Base-by-base conservation (phyloP, 192 early-diverging fungal species). In the Coemansia sp. region DNA sequence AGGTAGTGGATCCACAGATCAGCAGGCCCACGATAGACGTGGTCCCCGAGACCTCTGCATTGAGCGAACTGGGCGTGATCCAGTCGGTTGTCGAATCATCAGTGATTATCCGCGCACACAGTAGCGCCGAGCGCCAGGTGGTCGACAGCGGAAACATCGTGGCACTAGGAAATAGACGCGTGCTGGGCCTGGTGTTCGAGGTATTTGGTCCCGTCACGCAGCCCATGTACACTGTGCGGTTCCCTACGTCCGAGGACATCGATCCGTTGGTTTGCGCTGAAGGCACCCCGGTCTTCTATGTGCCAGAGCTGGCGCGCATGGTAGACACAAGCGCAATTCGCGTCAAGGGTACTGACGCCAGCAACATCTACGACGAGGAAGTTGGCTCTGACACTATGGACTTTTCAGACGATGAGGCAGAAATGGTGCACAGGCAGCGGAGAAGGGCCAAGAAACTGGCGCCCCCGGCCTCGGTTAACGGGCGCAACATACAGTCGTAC, bases 361-460 rank as follows among this genome's bases (percentile, higher is more conserved):
- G 89, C 44, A 99, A 99, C 64, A 64, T 84, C 30, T 90, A 86
- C 67, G 97, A 99, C 61, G 97, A 99, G 81, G 97, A 99, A 61
- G 82, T 92, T 0, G 86, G 64, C 29, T 91, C 87, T 2, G 82
- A 90, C 58, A 90, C 92, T 22, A 69, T 92, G 71, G 94, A 96
- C 63, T 98, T 97, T 69, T 96, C 94, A 14, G 96, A 98, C 72
- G 96, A 98, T 70, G 96, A 98, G 62, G 68, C 88, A 50, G 96
- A 98, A 66, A 62, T 65, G 55, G 82, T 86, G 44, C 73, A 84
- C 48, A 87, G 78, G 48, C 55, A 72, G 28, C 62, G 60, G 45
- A 85, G 87, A 57, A 76, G 77, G 36, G 61, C 59, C 47, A 67
- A 74, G 61, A 62, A 31, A n/a, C n/a, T n/a, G 23, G 61, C 31